Conservation (phyloP, 2,329 filamentous ascomycete species). For the Penicillium corylophilum region DNA sequence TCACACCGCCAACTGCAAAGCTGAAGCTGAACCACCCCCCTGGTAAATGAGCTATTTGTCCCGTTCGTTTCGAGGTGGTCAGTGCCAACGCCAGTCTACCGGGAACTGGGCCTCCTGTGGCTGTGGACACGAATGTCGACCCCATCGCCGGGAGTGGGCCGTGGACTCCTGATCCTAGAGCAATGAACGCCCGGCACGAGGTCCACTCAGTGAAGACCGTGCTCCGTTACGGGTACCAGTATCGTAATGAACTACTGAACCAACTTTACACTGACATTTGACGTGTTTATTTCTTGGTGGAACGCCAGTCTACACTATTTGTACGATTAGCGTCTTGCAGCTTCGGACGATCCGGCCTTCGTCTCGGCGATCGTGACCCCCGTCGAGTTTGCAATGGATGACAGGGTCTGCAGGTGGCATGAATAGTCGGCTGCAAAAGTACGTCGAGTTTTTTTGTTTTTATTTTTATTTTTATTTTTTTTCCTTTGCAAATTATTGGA, state of each 20-base stretch:
- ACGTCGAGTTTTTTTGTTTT: neutral
- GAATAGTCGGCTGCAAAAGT: neutral
- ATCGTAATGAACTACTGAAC: neutral
- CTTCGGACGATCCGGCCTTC: neutral
- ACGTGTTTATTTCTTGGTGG: neutral
- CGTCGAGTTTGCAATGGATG: neutral
- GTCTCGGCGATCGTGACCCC: neutral
- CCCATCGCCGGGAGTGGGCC: constrained; percentile 9
- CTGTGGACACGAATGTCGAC: neutral
- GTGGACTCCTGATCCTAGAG: neutral
- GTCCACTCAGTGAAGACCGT: neutral
- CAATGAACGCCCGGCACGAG: neutral
- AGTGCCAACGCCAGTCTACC: neutral
- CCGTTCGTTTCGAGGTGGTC: constrained; percentile 1
- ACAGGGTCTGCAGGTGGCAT: neutral
- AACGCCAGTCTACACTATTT: neutral
- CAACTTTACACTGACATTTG: neutral
- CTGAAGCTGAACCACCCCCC: neutral
- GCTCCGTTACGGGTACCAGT: neutral
- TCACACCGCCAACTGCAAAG: neutral
- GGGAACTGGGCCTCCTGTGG: neutral
- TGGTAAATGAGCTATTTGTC: neutral
- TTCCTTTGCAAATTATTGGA: neutral
- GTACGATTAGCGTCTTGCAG: neutral
- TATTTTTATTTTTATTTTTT: too few species aligned